phyloP scores from a whole-genome alignment of 257 asterid genomes.

The Solanum chiquidenum region DNA sequence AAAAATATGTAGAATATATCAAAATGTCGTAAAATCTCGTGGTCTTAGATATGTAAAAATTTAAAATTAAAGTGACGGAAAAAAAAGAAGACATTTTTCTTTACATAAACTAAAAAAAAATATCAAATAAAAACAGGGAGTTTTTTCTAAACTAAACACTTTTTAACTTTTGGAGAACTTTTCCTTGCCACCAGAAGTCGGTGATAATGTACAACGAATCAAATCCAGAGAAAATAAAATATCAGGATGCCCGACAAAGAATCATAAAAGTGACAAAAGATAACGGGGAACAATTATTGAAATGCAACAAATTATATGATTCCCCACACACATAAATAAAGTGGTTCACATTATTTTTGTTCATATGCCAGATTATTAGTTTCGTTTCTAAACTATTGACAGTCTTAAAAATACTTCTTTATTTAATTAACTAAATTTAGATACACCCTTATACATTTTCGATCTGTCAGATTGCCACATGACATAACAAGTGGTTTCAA shows the following conservation, averaged over 20 bases:
- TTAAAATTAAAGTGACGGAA: too few relatives aligned
- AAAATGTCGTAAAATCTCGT: background rate
- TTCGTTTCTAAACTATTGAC: fast-evolving
- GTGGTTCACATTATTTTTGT: background rate
- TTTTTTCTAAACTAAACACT: background rate
- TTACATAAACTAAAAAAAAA: too few relatives aligned
- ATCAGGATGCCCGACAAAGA: background rate
- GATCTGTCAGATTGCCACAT: fast-evolving
- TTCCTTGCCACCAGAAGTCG: background rate
- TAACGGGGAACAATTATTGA: too few relatives aligned
- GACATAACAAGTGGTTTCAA: background rate
- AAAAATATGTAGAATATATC: background rate
- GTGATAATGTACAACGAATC: background rate
- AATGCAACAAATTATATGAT: background rate
- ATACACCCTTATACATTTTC: fast-evolving
- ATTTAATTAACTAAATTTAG: fast-evolving
- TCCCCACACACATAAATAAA: background rate
- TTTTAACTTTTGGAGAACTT: background rate
- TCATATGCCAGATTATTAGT: too few relatives aligned
- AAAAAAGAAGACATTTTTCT: too few relatives aligned
- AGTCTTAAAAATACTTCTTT: fast-evolving
- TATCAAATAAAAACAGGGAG: too few relatives aligned
- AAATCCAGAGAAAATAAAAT: background rate
- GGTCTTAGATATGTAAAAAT: fast-evolving
- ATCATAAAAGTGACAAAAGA: background rate